phyloP scores from a whole-genome alignment of 306 rosid genomes.

The Dicorynia guianensis region DNA sequence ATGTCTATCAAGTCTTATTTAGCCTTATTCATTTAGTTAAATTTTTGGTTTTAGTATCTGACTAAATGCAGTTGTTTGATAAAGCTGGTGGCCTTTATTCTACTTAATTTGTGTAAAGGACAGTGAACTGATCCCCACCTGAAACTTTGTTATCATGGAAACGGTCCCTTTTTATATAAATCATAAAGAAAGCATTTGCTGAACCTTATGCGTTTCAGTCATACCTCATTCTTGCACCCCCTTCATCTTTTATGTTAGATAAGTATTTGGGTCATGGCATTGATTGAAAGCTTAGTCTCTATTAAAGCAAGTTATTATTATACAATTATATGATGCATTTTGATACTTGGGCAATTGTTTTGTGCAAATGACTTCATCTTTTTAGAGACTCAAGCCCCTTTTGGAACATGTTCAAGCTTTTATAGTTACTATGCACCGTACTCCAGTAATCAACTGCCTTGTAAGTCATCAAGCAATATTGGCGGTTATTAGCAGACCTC shows the following conservation, averaged over 20 bases:
- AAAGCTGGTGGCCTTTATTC: neutral
- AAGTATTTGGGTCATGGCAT: neutral
- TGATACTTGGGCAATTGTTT: neutral
- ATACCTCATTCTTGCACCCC: conserved; percentile 3
- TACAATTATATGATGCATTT: conserved; percentile 9
- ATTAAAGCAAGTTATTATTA: neutral
- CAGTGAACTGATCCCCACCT: neutral
- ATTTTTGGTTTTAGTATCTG: too few species aligned
- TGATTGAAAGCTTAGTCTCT: conserved; percentile 8
- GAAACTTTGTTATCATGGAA: neutral
- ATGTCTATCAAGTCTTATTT: conserved; percentile 20
- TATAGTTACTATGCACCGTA: neutral
- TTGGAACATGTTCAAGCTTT: neutral
- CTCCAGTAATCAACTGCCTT: conserved; percentile 3
- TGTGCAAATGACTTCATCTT: neutral
- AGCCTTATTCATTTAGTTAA: too few species aligned
- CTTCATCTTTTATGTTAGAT: conserved; percentile 18
- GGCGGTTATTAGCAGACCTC: conserved; percentile 6
- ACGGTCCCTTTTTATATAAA: neutral
- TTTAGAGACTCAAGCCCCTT: neutral
- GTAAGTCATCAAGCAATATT: neutral
- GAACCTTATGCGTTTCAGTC: neutral
- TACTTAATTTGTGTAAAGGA: neutral
- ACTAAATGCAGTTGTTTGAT: conserved; percentile 8
- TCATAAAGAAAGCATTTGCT: neutral